These are phyloP conservation scores for Gelatoporia subvermispora DNA, from an alignment of 768 basidiomycete species.

Conservation along the genomic window DNA sequence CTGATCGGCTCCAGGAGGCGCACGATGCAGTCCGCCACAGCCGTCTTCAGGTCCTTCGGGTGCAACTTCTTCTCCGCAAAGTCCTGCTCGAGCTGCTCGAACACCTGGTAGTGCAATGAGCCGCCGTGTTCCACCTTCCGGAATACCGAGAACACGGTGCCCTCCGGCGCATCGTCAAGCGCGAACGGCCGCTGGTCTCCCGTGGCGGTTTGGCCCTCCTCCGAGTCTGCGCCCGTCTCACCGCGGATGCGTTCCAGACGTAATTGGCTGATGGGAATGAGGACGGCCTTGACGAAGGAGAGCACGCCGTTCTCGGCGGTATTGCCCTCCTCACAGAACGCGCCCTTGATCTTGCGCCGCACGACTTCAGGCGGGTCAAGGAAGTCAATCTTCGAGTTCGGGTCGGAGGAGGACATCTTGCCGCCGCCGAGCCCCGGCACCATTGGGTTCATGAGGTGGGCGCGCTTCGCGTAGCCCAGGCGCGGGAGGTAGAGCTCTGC, in stretches of 20 bases:
- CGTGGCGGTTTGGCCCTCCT: constrained; percentile 41
- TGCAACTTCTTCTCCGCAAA: constrained; percentile 77
- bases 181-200: constrained; percentile 62
- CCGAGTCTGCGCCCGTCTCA: constrained; percentile 34
- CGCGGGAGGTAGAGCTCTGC: constrained; percentile 93
- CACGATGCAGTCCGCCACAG: constrained; percentile 70
- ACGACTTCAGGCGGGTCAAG: constrained; percentile 82
- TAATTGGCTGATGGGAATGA: constrained; percentile 81
- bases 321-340: constrained; percentile 94
- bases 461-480: constrained; percentile 89
- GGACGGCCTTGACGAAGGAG: constrained; percentile 78
- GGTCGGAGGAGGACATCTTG: constrained; percentile 98
- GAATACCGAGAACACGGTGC: constrained; percentile 74
- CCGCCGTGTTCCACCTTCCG: constrained; percentile 83
- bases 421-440: constrained; percentile 91
- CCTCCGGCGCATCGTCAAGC: constrained; percentile 65
- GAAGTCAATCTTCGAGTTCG: constrained; percentile 97
- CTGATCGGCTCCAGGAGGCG: constrained; percentile 77
- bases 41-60: constrained; percentile 84
- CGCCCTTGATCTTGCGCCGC: constrained; percentile 84
- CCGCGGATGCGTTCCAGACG: constrained; percentile 55
- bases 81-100: constrained; percentile 62
- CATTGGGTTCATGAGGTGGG: constrained; percentile 98
- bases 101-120: constrained; percentile 64
- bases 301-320: constrained; percentile 84